Evolutionary conservation across 208 protist species (phyloP).

Genomic region (Herpetomonas tarakana): DNA sequence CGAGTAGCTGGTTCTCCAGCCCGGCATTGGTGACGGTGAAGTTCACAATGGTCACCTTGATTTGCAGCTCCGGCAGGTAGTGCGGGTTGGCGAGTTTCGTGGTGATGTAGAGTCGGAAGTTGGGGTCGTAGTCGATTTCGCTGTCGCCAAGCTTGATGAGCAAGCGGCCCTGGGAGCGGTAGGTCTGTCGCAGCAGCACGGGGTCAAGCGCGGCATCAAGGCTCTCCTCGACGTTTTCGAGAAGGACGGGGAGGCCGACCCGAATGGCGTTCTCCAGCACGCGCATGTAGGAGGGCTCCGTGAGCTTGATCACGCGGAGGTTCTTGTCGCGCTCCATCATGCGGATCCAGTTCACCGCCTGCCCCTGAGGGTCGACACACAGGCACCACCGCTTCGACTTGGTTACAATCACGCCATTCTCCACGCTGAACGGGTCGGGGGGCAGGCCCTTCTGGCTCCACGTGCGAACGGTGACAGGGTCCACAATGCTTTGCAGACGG

Average conservation of each 20-base stretch:
- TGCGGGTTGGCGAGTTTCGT: slow-evolving; percentile 95
- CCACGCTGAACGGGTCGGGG: slow-evolving; percentile 88
- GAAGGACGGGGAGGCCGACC: slow-evolving; percentile 93
- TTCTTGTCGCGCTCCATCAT: slow-evolving; percentile 90
- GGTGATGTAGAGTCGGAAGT: slow-evolving; percentile 96
- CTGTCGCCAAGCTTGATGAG: slow-evolving; percentile 94
- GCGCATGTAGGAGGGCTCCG: slow-evolving; percentile 90
- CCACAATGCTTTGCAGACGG: slow-evolving; percentile 84
- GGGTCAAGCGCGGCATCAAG: slow-evolving; percentile 96
- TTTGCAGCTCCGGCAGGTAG: slow-evolving; percentile 95
- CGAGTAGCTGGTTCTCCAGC: slow-evolving; percentile 93
- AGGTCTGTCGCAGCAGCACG: slow-evolving; percentile 94
- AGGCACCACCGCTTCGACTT: slow-evolving; percentile 93
- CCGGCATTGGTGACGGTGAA: slow-evolving; percentile 94
- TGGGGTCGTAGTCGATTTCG: slow-evolving; percentile 94
- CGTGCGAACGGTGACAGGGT: slow-evolving; percentile 88
- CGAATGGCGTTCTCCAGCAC: slow-evolving; percentile 94
- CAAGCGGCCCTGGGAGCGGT: slow-evolving; percentile 84
- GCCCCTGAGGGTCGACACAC: slow-evolving; percentile 94
- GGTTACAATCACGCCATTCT: slow-evolving; percentile 91
- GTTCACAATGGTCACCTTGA: slow-evolving; percentile 93
- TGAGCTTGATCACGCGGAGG: slow-evolving; percentile 92
- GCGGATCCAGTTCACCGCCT: slow-evolving; percentile 96
- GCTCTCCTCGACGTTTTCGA: slow-evolving; percentile 95
- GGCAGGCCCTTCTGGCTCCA: slow-evolving; percentile 96